Evolutionary conservation across 83 land plant genomes (phyloP), one percentile per base, ranked within the genome.

Genomic region (Thuja plicata): DNA sequence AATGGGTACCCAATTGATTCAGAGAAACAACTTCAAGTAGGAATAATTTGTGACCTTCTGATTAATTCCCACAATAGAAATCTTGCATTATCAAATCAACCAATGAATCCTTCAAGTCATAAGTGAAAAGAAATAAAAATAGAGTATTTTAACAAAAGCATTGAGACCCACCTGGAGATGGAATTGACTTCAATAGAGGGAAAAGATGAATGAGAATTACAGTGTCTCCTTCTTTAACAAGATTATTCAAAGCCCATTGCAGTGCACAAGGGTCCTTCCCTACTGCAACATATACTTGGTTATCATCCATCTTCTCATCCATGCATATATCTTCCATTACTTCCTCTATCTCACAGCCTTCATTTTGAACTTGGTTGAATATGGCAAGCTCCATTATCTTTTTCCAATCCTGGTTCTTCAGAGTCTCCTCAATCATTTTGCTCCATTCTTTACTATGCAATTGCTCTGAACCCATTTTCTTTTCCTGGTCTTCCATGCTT

Each of bases 141-240:
- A 1, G 3, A 43, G 13, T 0, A 50, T 11, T 50, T 1, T 50
- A 11, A 50, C 15, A 50, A 11, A 11, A 50, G 54, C 55, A 52
- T 52, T 52, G 55, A 13, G 55, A 52, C 55, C 17, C 55, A 52
- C 55, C 55, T n/a, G 92, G 95, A 40, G 91, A 92, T 15, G 96
- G 94, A 24, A 95, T 92, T 79, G 84, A 50, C 8, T 83, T 85
- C 16, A 90, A 88, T 80, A 87, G 89, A 30, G 94, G 95, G 71
- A 90, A 95, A 82, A 93, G 89, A 89, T 95, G 96, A 21, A 95
- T 82, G 87, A 95, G 94, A 89, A 87, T 91, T 55, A 95, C 90
- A 16, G 90, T 60, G 6, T 90, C 74, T 34, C 88, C 48, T 5
- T 16, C 84, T 1, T 66, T 60, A 46, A 52, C 90, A 35, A 37